Evolutionary conservation across 2,329 filamentous ascomycete species (phyloP), one percentile per base, ranked within the genome.

Genomic region (Diaporthe sp.): DNA sequence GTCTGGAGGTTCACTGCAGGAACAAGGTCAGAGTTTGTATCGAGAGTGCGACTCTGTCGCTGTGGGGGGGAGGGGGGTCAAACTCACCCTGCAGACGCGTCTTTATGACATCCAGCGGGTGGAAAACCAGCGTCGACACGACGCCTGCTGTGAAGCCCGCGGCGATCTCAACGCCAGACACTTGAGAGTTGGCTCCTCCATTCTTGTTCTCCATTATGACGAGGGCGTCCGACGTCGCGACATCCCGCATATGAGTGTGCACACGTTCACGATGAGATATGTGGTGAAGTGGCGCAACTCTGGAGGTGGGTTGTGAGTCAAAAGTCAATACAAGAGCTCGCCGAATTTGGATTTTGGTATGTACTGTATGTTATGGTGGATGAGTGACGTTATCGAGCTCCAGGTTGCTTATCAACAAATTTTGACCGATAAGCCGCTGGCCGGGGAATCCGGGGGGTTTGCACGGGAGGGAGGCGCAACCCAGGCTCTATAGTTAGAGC

Each of bases 101-200:
- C 89, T 99, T 99, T 83, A 98, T 92, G 78, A 99, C 92, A 86
- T 99, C 97, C 76, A 99, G 91, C 44, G 97, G 97, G 83, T 98
- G 96, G 71, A 97, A 94, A 74, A 92, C 93, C 67, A 98, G 89
- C 34, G 97, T 98, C 72, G 96, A 94, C 79, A 95, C 90, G 74
- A 95, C 90, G 77, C 97, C 97, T 76, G 97, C 97, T 78, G 93
- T 94, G 84, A 99, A 93, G 80, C 97, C 97, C 77, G 97, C 95
- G 83, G 96, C 88, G 81, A 94, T 93, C 90, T 98, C 97, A 85
- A 98, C 91, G 80, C 94, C 95, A 85, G 94, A 92, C 81, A 94
- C 93, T 82, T 94, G 87, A 85, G 89, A 91, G 86, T 55, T 31
- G 44, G n/a, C 67, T 55, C 86, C 90, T 88, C 89, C 81, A 79